Evolutionary conservation across 2,329 filamentous ascomycete species (phyloP).

Genomic region (Trematosphaeria pertusa): DNA sequence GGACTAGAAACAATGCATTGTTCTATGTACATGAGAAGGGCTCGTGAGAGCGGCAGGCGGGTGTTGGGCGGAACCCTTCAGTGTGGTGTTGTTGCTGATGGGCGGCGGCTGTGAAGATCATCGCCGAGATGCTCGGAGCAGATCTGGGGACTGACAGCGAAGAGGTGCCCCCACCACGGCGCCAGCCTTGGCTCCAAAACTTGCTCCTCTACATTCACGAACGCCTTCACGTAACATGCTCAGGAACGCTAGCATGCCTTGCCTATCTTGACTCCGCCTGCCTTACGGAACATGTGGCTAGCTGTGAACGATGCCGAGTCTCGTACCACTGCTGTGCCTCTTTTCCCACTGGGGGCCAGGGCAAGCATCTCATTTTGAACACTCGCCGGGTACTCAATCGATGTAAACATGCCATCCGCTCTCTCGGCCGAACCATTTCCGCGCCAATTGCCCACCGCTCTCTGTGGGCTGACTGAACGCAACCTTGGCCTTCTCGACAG

Average conservation of each 20-base stretch:
- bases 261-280: not conserved
- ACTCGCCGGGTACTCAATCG: constrained; percentile 59
- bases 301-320: not conserved
- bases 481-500: constrained; percentile 61
- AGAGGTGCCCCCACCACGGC: constrained; percentile 15
- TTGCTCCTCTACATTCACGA: constrained; percentile 6
- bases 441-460: constrained; percentile 64
- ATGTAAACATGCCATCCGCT: constrained; percentile 68
- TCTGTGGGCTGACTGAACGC: constrained; percentile 73
- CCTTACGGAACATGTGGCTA: not conserved
- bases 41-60: constrained; percentile 14
- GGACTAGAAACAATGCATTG: constrained; percentile 47
- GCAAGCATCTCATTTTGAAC: no score
- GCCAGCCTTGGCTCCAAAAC: constrained; percentile 11
- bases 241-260: constrained; percentile 8
- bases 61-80: constrained; percentile 7
- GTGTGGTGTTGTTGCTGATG: constrained; percentile 16
- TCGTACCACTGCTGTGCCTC: no score
- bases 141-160: constrained; percentile 18
- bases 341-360: no score
- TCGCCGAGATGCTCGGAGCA: constrained; percentile 13
- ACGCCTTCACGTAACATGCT: constrained; percentile 7
- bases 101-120: constrained; percentile 10
- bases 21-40: constrained; percentile 45
- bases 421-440: constrained; percentile 63